Conservation (phyloP, 805 yeast genomes). For the Hanseniaspora lachancei region DNA sequence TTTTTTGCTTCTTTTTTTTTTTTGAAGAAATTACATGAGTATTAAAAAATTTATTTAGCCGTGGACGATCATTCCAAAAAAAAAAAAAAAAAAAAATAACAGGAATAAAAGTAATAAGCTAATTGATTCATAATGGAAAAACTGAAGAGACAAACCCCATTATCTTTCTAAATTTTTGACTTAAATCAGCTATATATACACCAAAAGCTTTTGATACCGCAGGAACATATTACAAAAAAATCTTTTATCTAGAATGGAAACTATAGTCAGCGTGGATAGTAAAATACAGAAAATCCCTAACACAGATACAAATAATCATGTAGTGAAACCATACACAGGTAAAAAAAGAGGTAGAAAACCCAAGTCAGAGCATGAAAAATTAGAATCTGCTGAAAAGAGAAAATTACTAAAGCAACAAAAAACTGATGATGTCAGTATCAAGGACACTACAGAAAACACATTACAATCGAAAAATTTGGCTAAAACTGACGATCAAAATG, state of each 20-base stretch:
- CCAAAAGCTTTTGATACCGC: too few relatives aligned
- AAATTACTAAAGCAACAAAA: neutral
- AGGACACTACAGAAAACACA: neutral
- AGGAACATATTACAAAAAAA: too few relatives aligned
- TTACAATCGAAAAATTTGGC: neutral
- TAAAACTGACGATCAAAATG: neutral
- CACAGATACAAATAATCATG: neutral
- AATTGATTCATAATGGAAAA: too few relatives aligned
- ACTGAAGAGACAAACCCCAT: too few relatives aligned
- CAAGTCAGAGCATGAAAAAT: neutral
- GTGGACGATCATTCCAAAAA: too few relatives aligned
- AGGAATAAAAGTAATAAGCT: too few relatives aligned
- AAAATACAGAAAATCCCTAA: neutral
- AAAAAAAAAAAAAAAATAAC: too few relatives aligned
- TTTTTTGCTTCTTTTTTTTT: too few relatives aligned
- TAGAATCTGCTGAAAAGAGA: neutral
- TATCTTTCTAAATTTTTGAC: too few relatives aligned
- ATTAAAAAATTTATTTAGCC: too few relatives aligned
- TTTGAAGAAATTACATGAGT: too few relatives aligned
- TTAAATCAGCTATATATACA: too few relatives aligned
- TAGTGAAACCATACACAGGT: neutral
- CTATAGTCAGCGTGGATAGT: neutral
- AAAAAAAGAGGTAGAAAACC: conserved; percentile 13
- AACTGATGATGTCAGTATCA: neutral
- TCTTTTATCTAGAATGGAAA: neutral